Conservation (phyloP, 2,329 filamentous ascomycete species). For the Septoria linicola region DNA sequence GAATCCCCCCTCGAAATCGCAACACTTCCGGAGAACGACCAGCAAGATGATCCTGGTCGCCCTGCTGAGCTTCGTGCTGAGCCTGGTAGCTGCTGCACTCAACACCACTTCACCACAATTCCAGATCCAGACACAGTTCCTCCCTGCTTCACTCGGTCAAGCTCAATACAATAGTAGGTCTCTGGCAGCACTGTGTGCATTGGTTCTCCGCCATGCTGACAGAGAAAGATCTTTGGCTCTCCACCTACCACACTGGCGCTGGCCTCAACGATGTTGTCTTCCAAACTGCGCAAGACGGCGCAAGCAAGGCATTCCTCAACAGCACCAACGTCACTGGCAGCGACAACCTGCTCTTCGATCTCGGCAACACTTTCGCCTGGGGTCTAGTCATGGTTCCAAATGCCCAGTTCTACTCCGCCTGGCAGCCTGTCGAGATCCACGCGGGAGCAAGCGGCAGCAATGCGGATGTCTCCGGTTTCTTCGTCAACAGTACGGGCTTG, state of each 20-base stretch:
- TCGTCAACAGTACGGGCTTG: constrained; percentile 37
- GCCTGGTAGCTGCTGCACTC: constrained; percentile 25
- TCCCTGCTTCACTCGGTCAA: not conserved
- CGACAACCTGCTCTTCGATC: constrained; percentile 35
- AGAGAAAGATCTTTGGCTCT: constrained; percentile 30
- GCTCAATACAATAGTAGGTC: constrained; percentile 1
- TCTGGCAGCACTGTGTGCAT: not conserved
- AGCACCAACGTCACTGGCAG: constrained; percentile 28
- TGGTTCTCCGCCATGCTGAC: no score
- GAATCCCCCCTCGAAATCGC: no score
- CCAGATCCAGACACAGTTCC: constrained; percentile 32
- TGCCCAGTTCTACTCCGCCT: constrained; percentile 33
- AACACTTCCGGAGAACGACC: no score
- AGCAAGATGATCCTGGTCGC: constrained; percentile 23
- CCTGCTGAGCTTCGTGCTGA: constrained; percentile 22
- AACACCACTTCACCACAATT: constrained; percentile 32
- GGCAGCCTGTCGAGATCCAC: constrained; percentile 37
- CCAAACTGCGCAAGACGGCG: constrained; percentile 16
- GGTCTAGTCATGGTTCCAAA: constrained; percentile 23
- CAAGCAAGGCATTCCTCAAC: constrained; percentile 31
- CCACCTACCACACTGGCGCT: constrained; percentile 33
- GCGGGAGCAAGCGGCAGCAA: constrained; percentile 25
- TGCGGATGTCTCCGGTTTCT: constrained; percentile 24
- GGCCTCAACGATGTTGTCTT: constrained; percentile 35
- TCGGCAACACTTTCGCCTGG: constrained; percentile 34